Percentiles rank a stretch among this genome's conserved stretches.
These are phyloP conservation scores for Verticillium nonalfalfae DNA, from an alignment of 2,329 filamentous ascomycete genomes.

Conservation along the genomic window DNA sequence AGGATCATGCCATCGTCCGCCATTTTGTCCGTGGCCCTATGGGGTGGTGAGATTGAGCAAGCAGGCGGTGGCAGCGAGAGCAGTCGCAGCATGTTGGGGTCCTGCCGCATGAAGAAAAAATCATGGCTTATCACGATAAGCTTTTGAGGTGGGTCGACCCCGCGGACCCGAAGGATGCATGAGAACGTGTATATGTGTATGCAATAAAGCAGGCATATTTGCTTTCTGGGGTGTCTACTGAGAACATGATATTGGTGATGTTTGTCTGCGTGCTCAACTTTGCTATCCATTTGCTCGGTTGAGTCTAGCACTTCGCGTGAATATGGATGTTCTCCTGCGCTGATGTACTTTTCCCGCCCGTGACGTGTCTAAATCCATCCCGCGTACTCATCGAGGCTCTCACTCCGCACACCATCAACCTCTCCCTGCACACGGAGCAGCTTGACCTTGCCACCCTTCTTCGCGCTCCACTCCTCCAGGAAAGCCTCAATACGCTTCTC, in stretches of 20 bases:
- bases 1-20: slow-evolving; percentile 92
- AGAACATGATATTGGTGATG: too few relatives aligned
- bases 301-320: too few relatives aligned
- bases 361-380: slow-evolving; percentile 30
- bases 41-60: not conserved
- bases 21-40: slow-evolving; percentile 44
- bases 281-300: too few relatives aligned
- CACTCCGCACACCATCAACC: slow-evolving; percentile 56
- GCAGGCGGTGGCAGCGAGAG: not conserved
- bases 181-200: too few relatives aligned
- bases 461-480: slow-evolving; percentile 57
- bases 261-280: too few relatives aligned
- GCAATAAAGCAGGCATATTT: too few relatives aligned
- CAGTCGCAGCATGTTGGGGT: not conserved
- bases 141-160: not conserved
- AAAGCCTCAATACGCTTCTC: slow-evolving; percentile 53
- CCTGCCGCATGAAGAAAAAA: not conserved
- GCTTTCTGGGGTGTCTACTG: too few relatives aligned
- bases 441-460: slow-evolving; percentile 57
- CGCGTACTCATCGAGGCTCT: slow-evolving; percentile 35
- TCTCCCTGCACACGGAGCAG: slow-evolving; percentile 66
- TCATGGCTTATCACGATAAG: not conserved
- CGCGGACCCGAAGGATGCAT: not conserved
- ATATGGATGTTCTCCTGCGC: too few relatives aligned
- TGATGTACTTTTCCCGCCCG: too few relatives aligned